A percentile compares a stretch with the other conserved stretches of the same genome.
Evolutionary conservation across 371 early-diverging fungal genomes (phyloP).

Genomic region (Mortierella sp.): DNA sequence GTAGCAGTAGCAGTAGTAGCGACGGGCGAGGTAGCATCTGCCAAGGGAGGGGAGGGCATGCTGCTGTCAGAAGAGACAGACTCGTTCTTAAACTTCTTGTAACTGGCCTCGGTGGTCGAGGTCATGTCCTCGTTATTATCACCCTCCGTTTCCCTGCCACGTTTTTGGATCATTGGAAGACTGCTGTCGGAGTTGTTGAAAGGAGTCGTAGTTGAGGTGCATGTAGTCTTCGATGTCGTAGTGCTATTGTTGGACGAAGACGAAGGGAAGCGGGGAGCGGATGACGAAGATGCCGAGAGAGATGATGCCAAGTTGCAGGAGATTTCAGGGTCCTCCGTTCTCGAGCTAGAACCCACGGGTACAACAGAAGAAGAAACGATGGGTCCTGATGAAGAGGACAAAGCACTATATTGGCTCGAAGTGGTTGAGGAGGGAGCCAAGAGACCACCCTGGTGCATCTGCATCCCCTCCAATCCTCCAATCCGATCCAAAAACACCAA

Average conservation of each 20-base stretch:
- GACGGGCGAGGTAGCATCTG: neutral
- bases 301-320: conserved; percentile 20
- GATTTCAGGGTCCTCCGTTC: conserved; percentile 8
- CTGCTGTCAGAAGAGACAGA: neutral
- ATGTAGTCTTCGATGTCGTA: neutral
- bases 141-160: conserved; percentile 29
- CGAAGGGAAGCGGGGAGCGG: neutral
- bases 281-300: conserved; percentile 15
- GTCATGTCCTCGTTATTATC: neutral
- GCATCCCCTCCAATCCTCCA: conserved; percentile 62
- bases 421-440: neutral
- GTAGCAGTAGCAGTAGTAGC: neutral
- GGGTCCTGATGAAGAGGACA: conserved; percentile 6
- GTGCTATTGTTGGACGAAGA: conserved; percentile 4
- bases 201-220: neutral
- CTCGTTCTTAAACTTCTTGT: neutral
- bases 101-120: neutral
- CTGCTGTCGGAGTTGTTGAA: conserved; percentile 27
- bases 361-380: conserved; percentile 1
- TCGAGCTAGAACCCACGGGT: neutral
- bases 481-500: conserved; percentile 93
- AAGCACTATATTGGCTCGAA: neutral
- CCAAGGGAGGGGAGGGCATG: conserved; percentile 4
- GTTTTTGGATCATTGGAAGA: conserved; percentile 47
- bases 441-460: conserved; percentile 25